Percentiles rank a stretch among this genome's conserved stretches.
phyloP scores from a whole-genome alignment of 108 stramenopile genomes.

The Cyclotella sp. region DNA sequence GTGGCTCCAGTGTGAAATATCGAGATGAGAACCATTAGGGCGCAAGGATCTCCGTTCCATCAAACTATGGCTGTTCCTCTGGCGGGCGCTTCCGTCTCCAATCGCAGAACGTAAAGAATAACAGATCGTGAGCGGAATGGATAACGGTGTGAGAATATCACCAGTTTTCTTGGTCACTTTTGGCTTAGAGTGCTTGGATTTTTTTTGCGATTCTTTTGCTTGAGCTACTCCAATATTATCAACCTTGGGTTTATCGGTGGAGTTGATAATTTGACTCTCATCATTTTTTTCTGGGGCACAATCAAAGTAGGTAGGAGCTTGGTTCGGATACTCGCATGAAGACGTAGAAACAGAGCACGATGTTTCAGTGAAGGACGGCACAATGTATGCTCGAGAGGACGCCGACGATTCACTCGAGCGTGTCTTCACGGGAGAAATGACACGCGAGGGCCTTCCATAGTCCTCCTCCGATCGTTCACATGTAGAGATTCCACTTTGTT shows the following conservation, averaged over 20 bases:
- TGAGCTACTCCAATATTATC: neutral
- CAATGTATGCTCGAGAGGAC: no score
- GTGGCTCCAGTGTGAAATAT: constrained; percentile 86
- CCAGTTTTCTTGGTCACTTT: neutral
- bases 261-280: neutral
- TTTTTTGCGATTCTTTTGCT: neutral
- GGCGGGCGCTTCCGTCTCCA: constrained; percentile 76
- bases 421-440: neutral
- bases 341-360: neutral
- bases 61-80: constrained; percentile 58
- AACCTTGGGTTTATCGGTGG: neutral
- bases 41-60: constrained; percentile 78
- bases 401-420: neutral
- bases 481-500: constrained; percentile 40
- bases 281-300: neutral
- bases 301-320: neutral
- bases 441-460: neutral
- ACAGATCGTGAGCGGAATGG: constrained; percentile 51
- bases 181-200: constrained; percentile 3
- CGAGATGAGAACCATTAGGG: constrained; percentile 73
- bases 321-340: constrained; percentile 4
- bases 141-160: constrained; percentile 41
- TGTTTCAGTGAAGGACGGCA: neutral
- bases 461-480: constrained; percentile 10
- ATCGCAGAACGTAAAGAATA: constrained; percentile 79